Conservation (phyloP, 768 basidiomycete species). For the Clathrus columnatus region DNA sequence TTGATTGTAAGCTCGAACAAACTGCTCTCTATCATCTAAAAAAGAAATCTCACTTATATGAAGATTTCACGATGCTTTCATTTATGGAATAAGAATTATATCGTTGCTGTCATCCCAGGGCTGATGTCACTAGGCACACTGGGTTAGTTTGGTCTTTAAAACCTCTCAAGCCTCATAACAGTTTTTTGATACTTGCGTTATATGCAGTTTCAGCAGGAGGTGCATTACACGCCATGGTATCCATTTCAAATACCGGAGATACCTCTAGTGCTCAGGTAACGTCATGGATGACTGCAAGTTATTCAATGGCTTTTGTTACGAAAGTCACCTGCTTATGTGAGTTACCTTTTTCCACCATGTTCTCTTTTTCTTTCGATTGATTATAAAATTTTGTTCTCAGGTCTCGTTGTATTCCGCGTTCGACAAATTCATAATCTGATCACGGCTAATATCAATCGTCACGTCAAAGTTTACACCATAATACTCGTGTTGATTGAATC, state of each 20-base stretch:
- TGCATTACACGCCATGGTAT: not conserved
- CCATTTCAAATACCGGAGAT: not conserved
- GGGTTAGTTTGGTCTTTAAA: not conserved
- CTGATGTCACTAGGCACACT: constrained; percentile 3
- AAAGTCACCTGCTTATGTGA: constrained; percentile 5
- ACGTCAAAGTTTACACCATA: constrained; percentile 3
- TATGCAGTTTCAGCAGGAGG: not conserved
- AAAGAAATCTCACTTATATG: not conserved
- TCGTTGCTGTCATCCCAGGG: not conserved
- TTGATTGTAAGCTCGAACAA: not conserved
- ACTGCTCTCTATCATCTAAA: not conserved
- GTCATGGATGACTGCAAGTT: constrained; percentile 5
- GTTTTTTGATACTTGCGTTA: not conserved
- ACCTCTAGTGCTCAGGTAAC: not conserved
- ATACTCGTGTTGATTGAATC: constrained; percentile 7
- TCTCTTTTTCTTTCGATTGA: not conserved
- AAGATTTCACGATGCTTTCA: constrained; percentile 5
- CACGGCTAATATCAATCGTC: constrained; percentile 5
- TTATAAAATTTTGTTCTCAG: not conserved
- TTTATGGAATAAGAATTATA: constrained; percentile 9
- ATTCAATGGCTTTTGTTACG: not conserved
- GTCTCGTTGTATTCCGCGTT: constrained; percentile 2
- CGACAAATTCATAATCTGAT: constrained; percentile 7
- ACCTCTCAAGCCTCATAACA: not conserved
- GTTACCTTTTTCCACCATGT: no score